These are phyloP conservation scores for Davidsoniella virescens DNA, from an alignment of 2,329 filamentous ascomycete genomes.

Conservation along the genomic window DNA sequence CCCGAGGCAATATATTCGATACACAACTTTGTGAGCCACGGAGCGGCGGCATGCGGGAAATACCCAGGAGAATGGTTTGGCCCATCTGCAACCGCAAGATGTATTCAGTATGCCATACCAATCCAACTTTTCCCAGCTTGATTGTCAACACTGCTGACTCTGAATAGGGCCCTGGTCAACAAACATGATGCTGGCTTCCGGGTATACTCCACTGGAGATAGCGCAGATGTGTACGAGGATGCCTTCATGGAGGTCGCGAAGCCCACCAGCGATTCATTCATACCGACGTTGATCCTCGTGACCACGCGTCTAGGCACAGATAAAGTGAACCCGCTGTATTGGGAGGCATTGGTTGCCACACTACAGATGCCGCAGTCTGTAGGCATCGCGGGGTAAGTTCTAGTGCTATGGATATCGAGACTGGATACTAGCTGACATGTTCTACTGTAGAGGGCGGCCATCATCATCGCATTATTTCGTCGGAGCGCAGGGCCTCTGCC, in stretches of 20 bases:
- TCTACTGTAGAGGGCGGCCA: constrained; percentile 55
- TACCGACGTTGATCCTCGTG: constrained; percentile 75
- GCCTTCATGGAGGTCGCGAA: constrained; percentile 65
- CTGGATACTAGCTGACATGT: constrained; percentile 4
- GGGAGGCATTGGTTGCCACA: constrained; percentile 75
- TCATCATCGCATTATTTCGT: constrained; percentile 62
- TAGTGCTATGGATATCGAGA: constrained; percentile 1
- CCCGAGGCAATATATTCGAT: constrained; percentile 80
- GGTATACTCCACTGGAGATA: constrained; percentile 81
- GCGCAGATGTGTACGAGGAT: constrained; percentile 85
- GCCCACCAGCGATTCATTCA: constrained; percentile 47
- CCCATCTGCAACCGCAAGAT: constrained; percentile 85
- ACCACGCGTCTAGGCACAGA: constrained; percentile 85
- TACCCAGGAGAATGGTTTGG: constrained; percentile 98
- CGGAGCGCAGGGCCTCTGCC: constrained; percentile 48
- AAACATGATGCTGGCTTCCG: constrained; percentile 47
- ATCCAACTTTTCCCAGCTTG: not conserved
- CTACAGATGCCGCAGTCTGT: constrained; percentile 85
- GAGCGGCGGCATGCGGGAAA: constrained; percentile 75
- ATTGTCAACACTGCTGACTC: constrained; percentile 5
- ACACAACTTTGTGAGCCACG: constrained; percentile 82
- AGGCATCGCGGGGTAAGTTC: constrained; percentile 73
- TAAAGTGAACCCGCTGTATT: constrained; percentile 85
- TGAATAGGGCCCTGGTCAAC: constrained; percentile 54
- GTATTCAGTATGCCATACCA: constrained; percentile 60